Conservation (phyloP, 306 rosid species). For the Macrotyloma uniflorum region DNA sequence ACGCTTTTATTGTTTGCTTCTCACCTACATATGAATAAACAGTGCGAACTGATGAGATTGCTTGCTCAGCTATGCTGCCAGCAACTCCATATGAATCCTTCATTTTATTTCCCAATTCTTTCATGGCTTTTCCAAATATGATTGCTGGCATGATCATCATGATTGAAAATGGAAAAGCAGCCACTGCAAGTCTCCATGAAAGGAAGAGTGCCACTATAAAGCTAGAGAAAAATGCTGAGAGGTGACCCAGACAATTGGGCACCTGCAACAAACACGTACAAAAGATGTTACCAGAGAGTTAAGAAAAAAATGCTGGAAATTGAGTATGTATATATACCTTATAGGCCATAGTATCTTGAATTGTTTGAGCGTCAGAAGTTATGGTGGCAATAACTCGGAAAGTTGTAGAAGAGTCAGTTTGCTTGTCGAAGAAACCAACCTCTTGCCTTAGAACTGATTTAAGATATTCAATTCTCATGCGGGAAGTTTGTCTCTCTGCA, state of each 20-base stretch:
- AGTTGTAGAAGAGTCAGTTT: slow-evolving; percentile 58
- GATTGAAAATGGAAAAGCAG: slow-evolving; percentile 72
- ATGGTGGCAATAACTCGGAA: slow-evolving; percentile 71
- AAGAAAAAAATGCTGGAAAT: not conserved
- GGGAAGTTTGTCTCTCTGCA: slow-evolving; percentile 77
- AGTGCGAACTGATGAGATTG: slow-evolving; percentile 68
- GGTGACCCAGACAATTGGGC: slow-evolving; percentile 60
- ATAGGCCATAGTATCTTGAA: slow-evolving; percentile 73
- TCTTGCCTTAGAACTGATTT: slow-evolving; percentile 74
- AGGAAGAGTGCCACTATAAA: slow-evolving; percentile 59
- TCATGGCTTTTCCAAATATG: slow-evolving; percentile 61
- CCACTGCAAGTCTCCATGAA: slow-evolving; percentile 74
- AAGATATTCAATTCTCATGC: slow-evolving; percentile 68
- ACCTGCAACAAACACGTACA: slow-evolving; percentile 42
- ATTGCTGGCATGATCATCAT: slow-evolving; percentile 70
- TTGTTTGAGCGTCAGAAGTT: slow-evolving; percentile 73
- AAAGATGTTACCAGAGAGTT: not conserved
- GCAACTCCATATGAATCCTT: slow-evolving; percentile 65
- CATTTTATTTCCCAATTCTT: slow-evolving; percentile 54
- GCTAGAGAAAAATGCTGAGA: slow-evolving; percentile 62
- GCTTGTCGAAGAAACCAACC: slow-evolving; percentile 70
- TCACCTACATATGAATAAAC: slow-evolving; percentile 83
- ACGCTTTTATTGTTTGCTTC: slow-evolving; percentile 58
- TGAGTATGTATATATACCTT: slow-evolving; percentile 48
- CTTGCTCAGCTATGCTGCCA: slow-evolving; percentile 85